Base-by-base conservation (phyloP, 768 basidiomycete genomes). In the Pleurotus eryngii region DNA sequence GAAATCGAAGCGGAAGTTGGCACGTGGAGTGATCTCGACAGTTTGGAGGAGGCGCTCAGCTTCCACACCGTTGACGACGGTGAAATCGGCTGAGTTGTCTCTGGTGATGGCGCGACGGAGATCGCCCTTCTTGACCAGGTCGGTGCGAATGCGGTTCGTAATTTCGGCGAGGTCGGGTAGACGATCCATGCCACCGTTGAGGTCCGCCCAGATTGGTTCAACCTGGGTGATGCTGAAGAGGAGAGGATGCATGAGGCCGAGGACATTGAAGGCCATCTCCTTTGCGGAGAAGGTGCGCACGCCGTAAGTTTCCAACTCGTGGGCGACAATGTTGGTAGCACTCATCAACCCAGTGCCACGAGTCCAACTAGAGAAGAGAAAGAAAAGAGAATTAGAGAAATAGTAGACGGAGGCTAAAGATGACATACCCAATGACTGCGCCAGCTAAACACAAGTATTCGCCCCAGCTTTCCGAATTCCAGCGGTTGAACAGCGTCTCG, bases 201-300 rank as follows among this genome's bases (percentile, higher is more conserved):
- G 80, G 70, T 98, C 97, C 56, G 96, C 97, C 97, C 97, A 98
- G 68, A 98, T 95, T 7, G 97, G 96, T 70, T 99, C 96, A 46
- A 98, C 95, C 71, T 99, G 97, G 9, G 96, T 97, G 67, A 99
- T 96, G 72, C 96, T 97, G 85, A 98, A 98, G 55, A 99, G 83
- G 5, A 98, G 85, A 45, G 97, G 97, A 68, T 99, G 97, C 96
- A 99, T 98, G 49, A 99, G 82, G 59, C 97, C 96, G 55, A 99
- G 88, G 65, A 99, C 94, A 74, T 99, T 99, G 85, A 99, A 99
- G 0, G 97, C 95, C 97, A 98, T 99, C 75, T 99, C 97, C 77
- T 98, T 98, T 26, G 97, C 90, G 0, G 96, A 98, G 84, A 98
- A 99, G 1, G 97, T 99, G 62, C 97, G 86, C 58, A 97, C 92